Evolutionary conservation across 768 basidiomycete genomes (phyloP).

Genomic region (Tulasnella sp.): DNA sequence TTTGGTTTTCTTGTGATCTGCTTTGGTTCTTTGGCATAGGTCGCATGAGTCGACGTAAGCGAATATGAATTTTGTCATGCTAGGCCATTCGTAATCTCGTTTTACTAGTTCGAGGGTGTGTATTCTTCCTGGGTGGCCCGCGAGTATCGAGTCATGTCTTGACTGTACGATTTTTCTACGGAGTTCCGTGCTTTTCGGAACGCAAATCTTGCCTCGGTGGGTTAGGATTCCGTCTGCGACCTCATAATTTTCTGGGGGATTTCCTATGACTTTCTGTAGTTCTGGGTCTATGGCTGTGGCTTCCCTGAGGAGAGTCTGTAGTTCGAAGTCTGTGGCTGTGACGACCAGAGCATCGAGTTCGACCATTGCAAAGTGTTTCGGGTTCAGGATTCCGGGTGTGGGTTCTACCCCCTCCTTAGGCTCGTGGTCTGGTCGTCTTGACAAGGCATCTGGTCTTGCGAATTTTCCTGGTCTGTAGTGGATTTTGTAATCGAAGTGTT

Average conservation of each 20-base stretch:
- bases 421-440: background rate
- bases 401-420: background rate
- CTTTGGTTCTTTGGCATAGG: conserved; percentile 30
- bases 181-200: background rate
- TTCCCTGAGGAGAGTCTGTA: background rate
- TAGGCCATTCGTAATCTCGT: conserved; percentile 31
- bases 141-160: background rate
- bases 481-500: background rate
- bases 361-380: background rate
- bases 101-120: conserved; percentile 29
- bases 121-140: conserved; percentile 27
- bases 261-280: too few species aligned
- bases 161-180: background rate
- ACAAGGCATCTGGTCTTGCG: background rate
- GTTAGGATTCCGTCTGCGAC: background rate
- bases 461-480: background rate
- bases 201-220: background rate
- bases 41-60: conserved; percentile 33
- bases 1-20: background rate
- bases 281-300: too few species aligned
- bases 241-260: background rate
- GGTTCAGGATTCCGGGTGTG: background rate
- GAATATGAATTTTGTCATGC: conserved; percentile 28
- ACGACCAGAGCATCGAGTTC: background rate
- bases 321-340: background rate